Conservation (phyloP, 306 rosid genomes). For the Vigna unguiculata region DNA sequence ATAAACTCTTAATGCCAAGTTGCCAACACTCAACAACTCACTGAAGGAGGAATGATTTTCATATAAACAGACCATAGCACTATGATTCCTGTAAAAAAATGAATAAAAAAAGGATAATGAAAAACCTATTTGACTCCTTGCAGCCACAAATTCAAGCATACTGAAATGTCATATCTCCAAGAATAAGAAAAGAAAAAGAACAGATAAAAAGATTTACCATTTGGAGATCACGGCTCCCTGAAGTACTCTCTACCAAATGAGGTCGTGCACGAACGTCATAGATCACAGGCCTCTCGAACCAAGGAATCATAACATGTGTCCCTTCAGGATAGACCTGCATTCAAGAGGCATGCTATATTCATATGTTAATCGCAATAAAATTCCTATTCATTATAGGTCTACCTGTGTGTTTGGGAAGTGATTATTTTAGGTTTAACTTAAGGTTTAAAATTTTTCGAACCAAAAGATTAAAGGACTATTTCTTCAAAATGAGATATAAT, state of each 20-base stretch:
- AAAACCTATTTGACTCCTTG: slow-evolving; percentile 14
- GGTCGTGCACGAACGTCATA: slow-evolving; percentile 54
- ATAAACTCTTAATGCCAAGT: background rate
- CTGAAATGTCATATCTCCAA: slow-evolving; percentile 9
- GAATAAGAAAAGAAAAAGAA: background rate
- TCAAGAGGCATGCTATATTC: background rate
- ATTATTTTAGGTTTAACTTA: background rate
- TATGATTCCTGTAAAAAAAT: background rate
- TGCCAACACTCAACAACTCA: background rate
- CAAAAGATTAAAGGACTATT: background rate
- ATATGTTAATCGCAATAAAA: slow-evolving; percentile 6
- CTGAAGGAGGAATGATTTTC: background rate
- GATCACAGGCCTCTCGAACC: slow-evolving; percentile 58
- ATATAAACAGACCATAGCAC: slow-evolving; percentile 8
- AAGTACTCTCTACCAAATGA: slow-evolving; percentile 54
- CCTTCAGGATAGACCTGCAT: slow-evolving; percentile 58
- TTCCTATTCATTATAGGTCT: background rate
- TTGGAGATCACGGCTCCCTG: slow-evolving; percentile 56
- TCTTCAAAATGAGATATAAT: background rate
- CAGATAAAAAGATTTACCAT: slow-evolving; percentile 39
- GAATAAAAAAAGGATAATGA: background rate
- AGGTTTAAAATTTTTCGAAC: background rate
- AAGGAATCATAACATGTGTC: slow-evolving; percentile 47
- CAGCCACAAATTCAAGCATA: slow-evolving; percentile 9
- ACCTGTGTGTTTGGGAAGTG: background rate